Conservation (phyloP, 2,329 filamentous ascomycete genomes). For the Fusarium luffae region DNA sequence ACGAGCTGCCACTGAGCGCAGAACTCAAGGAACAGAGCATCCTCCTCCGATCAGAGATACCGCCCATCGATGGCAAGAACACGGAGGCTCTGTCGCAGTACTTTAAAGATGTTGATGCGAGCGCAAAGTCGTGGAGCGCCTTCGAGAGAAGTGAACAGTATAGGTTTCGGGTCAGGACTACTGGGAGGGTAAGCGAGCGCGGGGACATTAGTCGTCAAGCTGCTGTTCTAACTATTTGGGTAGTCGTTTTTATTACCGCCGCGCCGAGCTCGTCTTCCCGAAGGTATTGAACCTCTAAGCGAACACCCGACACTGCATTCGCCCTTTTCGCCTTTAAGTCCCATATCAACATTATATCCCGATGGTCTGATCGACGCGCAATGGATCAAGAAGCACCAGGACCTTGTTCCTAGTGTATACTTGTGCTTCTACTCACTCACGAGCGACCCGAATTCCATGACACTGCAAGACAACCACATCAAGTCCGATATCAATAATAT, state of each 20-base stretch:
- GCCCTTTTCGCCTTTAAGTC: constrained; percentile 88
- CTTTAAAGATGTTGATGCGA: constrained; percentile 73
- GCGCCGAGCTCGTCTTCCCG: constrained; percentile 65
- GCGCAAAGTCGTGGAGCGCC: constrained; percentile 73
- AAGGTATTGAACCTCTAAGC: constrained; percentile 60
- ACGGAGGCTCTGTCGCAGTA: constrained; percentile 73
- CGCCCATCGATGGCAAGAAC: constrained; percentile 72
- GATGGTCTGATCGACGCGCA: constrained; percentile 85
- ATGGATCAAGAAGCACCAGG: constrained; percentile 92
- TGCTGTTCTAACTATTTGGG: constrained; percentile 44
- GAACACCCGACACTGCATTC: constrained; percentile 78
- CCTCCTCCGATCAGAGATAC: constrained; percentile 76
- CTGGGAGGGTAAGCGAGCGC: constrained; percentile 77
- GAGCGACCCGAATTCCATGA: constrained; percentile 77
- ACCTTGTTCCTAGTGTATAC: constrained; percentile 81
- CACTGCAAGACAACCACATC: constrained; percentile 85
- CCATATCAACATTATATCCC: constrained; percentile 83
- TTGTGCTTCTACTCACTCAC: constrained; percentile 84
- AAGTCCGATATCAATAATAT: constrained; percentile 87
- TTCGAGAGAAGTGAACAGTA: constrained; percentile 63
- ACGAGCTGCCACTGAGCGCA: constrained; percentile 58
- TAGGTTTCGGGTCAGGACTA: constrained; percentile 75
- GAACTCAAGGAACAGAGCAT: constrained; percentile 68
- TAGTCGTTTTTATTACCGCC: constrained; percentile 68
- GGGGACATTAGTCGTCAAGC: constrained; percentile 25